Base-by-base conservation (phyloP, 2,329 filamentous ascomycete species). In the Septoria petroselini region DNA sequence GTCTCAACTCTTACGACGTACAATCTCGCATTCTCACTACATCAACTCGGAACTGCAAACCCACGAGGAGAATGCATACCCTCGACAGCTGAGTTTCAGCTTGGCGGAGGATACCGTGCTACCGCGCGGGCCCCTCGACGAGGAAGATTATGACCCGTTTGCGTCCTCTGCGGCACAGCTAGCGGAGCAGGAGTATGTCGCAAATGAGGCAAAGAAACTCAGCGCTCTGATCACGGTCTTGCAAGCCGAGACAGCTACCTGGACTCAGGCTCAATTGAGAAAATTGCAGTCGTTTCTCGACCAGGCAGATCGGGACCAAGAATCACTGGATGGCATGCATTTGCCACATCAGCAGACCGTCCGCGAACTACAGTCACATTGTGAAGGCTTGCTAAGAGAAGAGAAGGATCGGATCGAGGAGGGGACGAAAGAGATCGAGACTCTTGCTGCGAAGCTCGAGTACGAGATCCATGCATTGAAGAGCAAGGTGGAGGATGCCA, bases 401-500 rank as follows among this genome's bases (percentile, higher is more conserved):
- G 86, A 94, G 69, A 80, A 84, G 33, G 76, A 77, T 17, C 76
- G 79, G 44, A 73, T 95, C 30, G 80, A 79, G 3, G 88, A 93
- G 64, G 78, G 79, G 12, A 75, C 90, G 53, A 85, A 85, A 66
- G 87, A 93, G 56, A 76, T 96, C 11, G 90, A 95, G 66, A 80
- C 85, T 17, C 74, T 94, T 31, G 82, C 85, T 2, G 88, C 89
- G 15, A 91, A 91, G 69, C 76, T 97, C 48, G 91, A 97, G 63
- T 97, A 97, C 68, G 91, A 96, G 73, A 84, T 96, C 54, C 81
- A 85, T 52, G 82, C 83, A 12, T 73, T 97, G n/a, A 77, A 83
- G 41, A 82, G 84, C 40, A 89, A 89, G 62, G 85, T 95, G 7
- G 79, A 87, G 61, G 91, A 97, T 64, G 86, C 95, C 7, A 90